Base-by-base conservation (phyloP, 306 rosid genomes). In the Mucuna pruriens region DNA sequence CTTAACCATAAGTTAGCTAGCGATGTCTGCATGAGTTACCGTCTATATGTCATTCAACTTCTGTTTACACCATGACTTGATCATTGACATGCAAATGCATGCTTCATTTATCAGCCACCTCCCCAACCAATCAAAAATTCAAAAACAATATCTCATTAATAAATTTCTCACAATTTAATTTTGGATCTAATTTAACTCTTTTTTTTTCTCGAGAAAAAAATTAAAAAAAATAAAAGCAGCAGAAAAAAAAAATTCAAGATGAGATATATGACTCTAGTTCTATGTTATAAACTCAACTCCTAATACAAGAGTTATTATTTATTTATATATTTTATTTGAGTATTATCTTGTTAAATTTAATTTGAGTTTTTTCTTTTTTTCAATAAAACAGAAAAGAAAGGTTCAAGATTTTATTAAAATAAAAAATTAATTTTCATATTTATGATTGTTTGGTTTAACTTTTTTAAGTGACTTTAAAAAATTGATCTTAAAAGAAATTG, bases 1-100 rank as follows among this genome's bases (percentile, higher is more conserved):
- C 68, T 60, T 52, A 78, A 33, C 16, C 29, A 77, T 70, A 57
- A 76, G 83, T 34, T 71, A 49, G 60, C 3, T 54, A 80, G 83
- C 6, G 49, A 74, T 61, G 71, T 77, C 17, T 79, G 90, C 87
- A 84, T 90, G 94, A 85, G 85, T 86, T 86, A 84, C 83, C 89
- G 31, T 86, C 89, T 73, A 44, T 49, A 20, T 45, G 74, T 81
- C 90, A 88, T 84, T 54, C 86, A 84, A 75, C 34, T 80, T 87
- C 22, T 78, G 79, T 77, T 79, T 78, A 73, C 76, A 60, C 55
- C 57, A 62, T 19, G 16, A 58, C 8, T 51, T 22, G 1, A 79
- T 75, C 22, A 42, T 54, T 70, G 77, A 54, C 52, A 75, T 83
- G 77, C 68, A 65, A 77, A 57, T 78, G 68, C 68, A 77, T 84